Base-by-base conservation (phyloP, 768 basidiomycete genomes). In the Serendipita vermifera region DNA sequence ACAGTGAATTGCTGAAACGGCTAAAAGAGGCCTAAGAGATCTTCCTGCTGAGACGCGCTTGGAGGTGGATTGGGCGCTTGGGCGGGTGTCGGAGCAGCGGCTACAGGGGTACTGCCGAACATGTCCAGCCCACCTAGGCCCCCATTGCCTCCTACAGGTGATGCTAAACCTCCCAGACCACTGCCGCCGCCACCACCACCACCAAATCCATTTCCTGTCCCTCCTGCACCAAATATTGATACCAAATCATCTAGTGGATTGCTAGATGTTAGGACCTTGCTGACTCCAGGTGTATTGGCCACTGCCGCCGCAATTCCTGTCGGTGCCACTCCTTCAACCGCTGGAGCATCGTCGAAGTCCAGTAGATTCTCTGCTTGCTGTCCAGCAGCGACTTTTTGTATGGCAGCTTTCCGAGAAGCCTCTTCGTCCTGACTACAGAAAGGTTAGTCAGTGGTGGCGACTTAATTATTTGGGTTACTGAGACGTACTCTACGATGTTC, bases 161-260 rank as follows among this genome's bases (percentile, higher is more conserved):
- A 33, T n/a, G 33, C 56, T 54, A 51, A 27, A 5, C 22, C 46
- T 9, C 46, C 29, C 46, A 51, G 17, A 22, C 46, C 46, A 51
- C 22, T 31, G 32, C 26, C n/a, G 32, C 27, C 46, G 46, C 15
- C 31, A 7, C 29, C 29, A 11, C 9, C 7, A 29, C 46, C n/a
- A n/a, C n/a, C n/a, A 33, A 54, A 51, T 2, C 65, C 62, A 7
- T 59, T 59, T 15, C 63, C 55, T 59, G 68, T 64, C 24, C 59
- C 61, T 17, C 65, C 58, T 3, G 62, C 73, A 14, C 88, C 89
- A 66, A 96, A 96, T 62, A 96, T 87, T 5, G 90, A 92, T 22
- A 93, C 90, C 9, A 96, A 76, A 66, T 96, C 91, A 67, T 94
- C 91, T 39, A 94, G 73, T 1, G 92, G 92, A 65, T 96, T 96